Conservation (phyloP, 2,329 filamentous ascomycete genomes). For the Aureobasidium subglaciale region DNA sequence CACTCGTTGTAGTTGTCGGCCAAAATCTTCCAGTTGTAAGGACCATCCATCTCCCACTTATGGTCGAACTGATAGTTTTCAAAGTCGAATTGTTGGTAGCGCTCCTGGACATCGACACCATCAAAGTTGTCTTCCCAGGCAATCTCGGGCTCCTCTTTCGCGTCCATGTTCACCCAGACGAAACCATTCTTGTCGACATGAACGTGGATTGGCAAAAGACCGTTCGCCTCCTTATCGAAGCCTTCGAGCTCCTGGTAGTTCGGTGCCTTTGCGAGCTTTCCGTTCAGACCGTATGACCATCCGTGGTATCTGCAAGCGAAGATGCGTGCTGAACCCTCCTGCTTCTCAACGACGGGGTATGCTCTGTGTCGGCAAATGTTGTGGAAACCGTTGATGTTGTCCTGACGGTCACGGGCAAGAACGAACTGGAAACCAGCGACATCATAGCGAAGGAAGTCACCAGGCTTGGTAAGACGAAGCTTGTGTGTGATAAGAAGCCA, state of each 20-base stretch:
- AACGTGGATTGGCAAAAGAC: slow-evolving; percentile 49
- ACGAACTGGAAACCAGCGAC: slow-evolving; percentile 52
- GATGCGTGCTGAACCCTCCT: slow-evolving; percentile 45
- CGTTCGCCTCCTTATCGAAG: slow-evolving; percentile 52
- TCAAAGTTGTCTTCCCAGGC: slow-evolving; percentile 47
- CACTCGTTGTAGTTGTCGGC: slow-evolving; percentile 57
- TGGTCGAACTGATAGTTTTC: slow-evolving; percentile 52
- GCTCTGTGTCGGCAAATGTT: slow-evolving; percentile 57
- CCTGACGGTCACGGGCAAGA: slow-evolving; percentile 43
- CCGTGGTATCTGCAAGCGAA: slow-evolving; percentile 57
- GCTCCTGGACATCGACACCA: slow-evolving; percentile 39
- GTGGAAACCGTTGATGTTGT: slow-evolving; percentile 53
- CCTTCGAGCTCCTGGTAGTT: slow-evolving; percentile 49
- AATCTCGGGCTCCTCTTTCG: slow-evolving; percentile 36
- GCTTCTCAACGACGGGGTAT: slow-evolving; percentile 49
- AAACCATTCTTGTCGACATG: slow-evolving; percentile 49
- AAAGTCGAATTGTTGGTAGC: slow-evolving; percentile 42
- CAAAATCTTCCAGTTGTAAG: slow-evolving; percentile 54
- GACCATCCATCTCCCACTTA: slow-evolving; percentile 47
- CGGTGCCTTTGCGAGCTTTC: slow-evolving; percentile 54
- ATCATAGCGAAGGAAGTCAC: slow-evolving; percentile 51
- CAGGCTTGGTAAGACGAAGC: slow-evolving; percentile 43
- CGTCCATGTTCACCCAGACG: slow-evolving; percentile 53
- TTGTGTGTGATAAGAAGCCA: slow-evolving; percentile 52
- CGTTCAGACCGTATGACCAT: slow-evolving; percentile 54